Evolutionary conservation across 2,329 filamentous ascomycete species (phyloP), one percentile per base, ranked within the genome.

Genomic region (Corynespora cassiicola): DNA sequence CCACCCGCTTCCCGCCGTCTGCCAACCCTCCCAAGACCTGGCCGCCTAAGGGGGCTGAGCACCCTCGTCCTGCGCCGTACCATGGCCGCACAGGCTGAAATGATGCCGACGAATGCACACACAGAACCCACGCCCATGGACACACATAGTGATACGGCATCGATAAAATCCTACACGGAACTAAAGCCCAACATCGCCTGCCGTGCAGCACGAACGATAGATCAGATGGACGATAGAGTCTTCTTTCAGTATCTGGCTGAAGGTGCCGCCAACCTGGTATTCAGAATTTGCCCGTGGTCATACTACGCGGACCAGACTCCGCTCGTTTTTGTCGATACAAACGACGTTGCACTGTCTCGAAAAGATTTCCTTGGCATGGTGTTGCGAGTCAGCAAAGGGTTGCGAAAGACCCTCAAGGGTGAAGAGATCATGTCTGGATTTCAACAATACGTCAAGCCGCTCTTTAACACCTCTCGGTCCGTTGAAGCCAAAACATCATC

Each of bases 261-360:
- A 45, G 65, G 65, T 7, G 63, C 60, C 11, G 65, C 65, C 12
- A 68, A 68, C 20, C 50, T 56, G 16, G 58, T 68, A 4, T 68
- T 63, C 40, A 56, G 38, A 23, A 52, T 66, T 17, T 42, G 38
- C 14, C 35, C 46, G 11, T 50, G 38, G 36, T 28, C 42, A n/a
- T 24, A 24, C 12, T 18, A 24, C 15, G 6, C 39, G 31, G 19
- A 32, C 16, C 15, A 32, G 5, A 33, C 21, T 15, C 21, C 39
- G 11, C 56, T 55, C 29, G 17, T 54, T 7, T 55, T 62, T 20
- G 42, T 53, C 20, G 45, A 52, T 14, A 28, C 46, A 12, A 28
- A 45, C 7, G 30, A 39, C 12, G 28, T 34, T 3, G 24, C 42
- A 10, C 31, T 59, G 10, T 41, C 42, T 6, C 26, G 33, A 10